Evolutionary conservation across 2,329 filamentous ascomycete species (phyloP).

Genomic region (Cryphonectria japonica): DNA sequence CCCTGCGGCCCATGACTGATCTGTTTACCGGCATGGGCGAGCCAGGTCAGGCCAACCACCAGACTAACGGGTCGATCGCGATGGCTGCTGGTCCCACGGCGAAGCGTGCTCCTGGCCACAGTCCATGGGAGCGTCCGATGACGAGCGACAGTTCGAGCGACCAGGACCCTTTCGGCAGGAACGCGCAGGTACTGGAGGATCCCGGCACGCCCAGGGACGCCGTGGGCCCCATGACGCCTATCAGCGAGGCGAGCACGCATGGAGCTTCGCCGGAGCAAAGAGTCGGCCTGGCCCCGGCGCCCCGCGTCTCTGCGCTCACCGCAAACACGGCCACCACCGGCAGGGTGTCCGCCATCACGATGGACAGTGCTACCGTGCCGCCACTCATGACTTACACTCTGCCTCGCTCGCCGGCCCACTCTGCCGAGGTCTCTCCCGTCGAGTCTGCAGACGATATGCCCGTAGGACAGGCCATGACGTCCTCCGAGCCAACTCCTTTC

Average conservation of each 20-base stretch:
- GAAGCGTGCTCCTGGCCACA: slow-evolving; percentile 40
- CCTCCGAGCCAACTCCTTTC: not conserved
- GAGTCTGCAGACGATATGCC: slow-evolving; percentile 20
- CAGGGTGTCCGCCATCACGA: slow-evolving; percentile 16
- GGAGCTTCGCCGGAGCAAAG: slow-evolving; percentile 17
- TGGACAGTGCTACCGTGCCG: slow-evolving; percentile 15
- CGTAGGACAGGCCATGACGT: slow-evolving; percentile 9
- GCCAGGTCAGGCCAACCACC: slow-evolving; percentile 47
- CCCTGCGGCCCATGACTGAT: slow-evolving; percentile 81
- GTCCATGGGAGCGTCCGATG: slow-evolving; percentile 52
- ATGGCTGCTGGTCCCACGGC: slow-evolving; percentile 41
- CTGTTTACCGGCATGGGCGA: slow-evolving; percentile 70
- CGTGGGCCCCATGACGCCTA: slow-evolving; percentile 22
- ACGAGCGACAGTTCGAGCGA: slow-evolving; percentile 53
- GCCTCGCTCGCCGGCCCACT: slow-evolving; percentile 10
- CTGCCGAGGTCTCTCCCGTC: slow-evolving; percentile 12
- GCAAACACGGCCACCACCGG: slow-evolving; percentile 18
- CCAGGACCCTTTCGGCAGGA: slow-evolving; percentile 73
- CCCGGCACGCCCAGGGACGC: slow-evolving; percentile 20
- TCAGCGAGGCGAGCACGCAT: slow-evolving; percentile 26
- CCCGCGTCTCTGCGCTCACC: slow-evolving; percentile 23
- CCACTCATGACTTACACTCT: slow-evolving; percentile 6
- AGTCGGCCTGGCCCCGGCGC: slow-evolving; percentile 23
- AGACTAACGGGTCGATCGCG: slow-evolving; percentile 53
- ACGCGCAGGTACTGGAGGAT: slow-evolving; percentile 49